Percentiles rank a stretch among this genome's conserved stretches.
phyloP scores from a whole-genome alignment of 108 stramenopile genomes.

The Cyclotella choctawhatcheeana region DNA sequence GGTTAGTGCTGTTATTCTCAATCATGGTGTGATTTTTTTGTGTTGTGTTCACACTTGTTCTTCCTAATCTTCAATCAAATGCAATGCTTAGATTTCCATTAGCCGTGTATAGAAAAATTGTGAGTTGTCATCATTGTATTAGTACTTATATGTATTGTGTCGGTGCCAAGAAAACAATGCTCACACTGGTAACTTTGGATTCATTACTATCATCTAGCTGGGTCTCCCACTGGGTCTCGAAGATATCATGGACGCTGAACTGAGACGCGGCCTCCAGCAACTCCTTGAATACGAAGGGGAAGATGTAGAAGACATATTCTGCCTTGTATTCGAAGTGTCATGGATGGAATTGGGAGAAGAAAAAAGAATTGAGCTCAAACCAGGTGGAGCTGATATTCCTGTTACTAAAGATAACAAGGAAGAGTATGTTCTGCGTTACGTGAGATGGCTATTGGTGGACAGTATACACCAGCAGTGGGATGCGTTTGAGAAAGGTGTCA shows the following conservation, averaged over 20 bases:
- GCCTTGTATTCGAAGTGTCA: slow-evolving; percentile 74
- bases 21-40: too few relatives aligned
- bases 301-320: slow-evolving; percentile 90
- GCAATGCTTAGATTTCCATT: too few relatives aligned
- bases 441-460: slow-evolving; percentile 85
- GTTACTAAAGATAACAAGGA: slow-evolving; percentile 86
- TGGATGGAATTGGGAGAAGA: slow-evolving; percentile 77
- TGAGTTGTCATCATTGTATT: slow-evolving; percentile 19
- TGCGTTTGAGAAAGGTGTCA: slow-evolving; percentile 78
- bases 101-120: slow-evolving; percentile 88
- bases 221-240: slow-evolving; percentile 71
- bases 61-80: too few relatives aligned
- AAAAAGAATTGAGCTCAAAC: slow-evolving; percentile 79
- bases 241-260: slow-evolving; percentile 88
- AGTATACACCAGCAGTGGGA: slow-evolving; percentile 77
- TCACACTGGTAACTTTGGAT: not conserved
- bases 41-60: too few relatives aligned
- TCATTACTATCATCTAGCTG: slow-evolving; percentile 33
- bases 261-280: slow-evolving; percentile 75
- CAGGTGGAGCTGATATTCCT: slow-evolving; percentile 74
- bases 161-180: too few relatives aligned
- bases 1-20: too few relatives aligned
- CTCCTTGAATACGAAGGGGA: slow-evolving; percentile 86
- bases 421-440: slow-evolving; percentile 89
- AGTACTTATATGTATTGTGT: too few relatives aligned